Evolutionary conservation across 2,329 filamentous ascomycete genomes (phyloP).

Genomic region (Phoma herbarum): DNA sequence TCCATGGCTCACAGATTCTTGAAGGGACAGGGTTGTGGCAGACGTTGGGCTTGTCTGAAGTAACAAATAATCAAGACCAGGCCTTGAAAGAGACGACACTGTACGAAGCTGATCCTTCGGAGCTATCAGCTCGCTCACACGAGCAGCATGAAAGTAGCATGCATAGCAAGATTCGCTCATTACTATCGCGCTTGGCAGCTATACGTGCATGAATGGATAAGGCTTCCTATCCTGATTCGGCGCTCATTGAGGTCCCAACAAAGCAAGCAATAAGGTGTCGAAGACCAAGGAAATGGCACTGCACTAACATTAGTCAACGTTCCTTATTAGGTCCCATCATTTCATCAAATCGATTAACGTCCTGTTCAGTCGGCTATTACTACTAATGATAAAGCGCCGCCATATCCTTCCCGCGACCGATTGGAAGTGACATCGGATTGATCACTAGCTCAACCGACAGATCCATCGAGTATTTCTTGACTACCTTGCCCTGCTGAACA

Average conservation of each 20-base stretch:
- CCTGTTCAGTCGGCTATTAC: too few species aligned
- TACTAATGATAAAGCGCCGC: background rate
- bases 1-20: background rate
- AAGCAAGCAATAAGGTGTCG: too few species aligned
- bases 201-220: background rate
- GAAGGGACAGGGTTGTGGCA: conserved; percentile 17
- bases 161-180: background rate
- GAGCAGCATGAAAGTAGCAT: background rate
- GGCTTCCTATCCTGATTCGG: background rate
- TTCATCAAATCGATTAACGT: too few species aligned
- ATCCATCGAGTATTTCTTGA: background rate
- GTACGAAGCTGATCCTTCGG: too few species aligned
- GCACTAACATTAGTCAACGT: too few species aligned
- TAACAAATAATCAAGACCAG: background rate
- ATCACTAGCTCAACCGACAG: background rate
- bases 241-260: background rate
- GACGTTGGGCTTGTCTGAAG: conserved; percentile 1
- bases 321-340: too few species aligned
- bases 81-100: background rate
- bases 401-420: background rate
- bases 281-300: too few species aligned
- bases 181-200: background rate
- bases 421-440: background rate
- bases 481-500: background rate
- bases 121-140: background rate